Conservation (phyloP, 2,329 filamentous ascomycete genomes). For the Alternaria metachromatica region DNA sequence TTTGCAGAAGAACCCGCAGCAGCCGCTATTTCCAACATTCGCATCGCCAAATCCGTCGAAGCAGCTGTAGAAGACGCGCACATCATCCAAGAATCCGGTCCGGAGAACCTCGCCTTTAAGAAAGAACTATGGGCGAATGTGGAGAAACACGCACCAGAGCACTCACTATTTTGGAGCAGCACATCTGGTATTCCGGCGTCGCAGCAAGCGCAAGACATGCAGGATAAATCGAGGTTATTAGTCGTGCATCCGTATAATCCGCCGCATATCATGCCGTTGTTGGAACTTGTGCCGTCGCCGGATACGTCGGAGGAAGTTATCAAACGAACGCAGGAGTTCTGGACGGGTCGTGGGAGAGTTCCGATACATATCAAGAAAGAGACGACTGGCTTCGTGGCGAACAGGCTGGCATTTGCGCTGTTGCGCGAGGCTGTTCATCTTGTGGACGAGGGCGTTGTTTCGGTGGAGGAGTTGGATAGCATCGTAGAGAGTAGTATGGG, state of each 20-base stretch:
- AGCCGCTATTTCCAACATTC: constrained; percentile 43
- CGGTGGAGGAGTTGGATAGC: constrained; percentile 60
- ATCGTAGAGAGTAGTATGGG: constrained; percentile 48
- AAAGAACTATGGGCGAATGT: constrained; percentile 59
- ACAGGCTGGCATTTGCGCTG: constrained; percentile 64
- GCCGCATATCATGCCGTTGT: constrained; percentile 66
- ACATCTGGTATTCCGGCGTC: constrained; percentile 65
- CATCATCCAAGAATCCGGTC: constrained; percentile 67
- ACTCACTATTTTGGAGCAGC: constrained; percentile 63
- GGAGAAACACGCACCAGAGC: constrained; percentile 52
- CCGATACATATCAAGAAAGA: constrained; percentile 62
- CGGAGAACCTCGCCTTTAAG: constrained; percentile 62
- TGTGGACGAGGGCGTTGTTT: constrained; percentile 60
- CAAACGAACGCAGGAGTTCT: constrained; percentile 55
- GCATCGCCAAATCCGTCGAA: constrained; percentile 39
- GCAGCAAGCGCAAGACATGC: constrained; percentile 54
- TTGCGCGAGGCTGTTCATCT: constrained; percentile 63
- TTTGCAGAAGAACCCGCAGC: constrained; percentile 29
- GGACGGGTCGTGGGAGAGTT: constrained; percentile 49
- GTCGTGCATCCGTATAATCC: constrained; percentile 69
- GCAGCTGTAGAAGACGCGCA: constrained; percentile 55
- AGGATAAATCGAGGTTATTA: constrained; percentile 54
- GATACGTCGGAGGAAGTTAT: constrained; percentile 50
- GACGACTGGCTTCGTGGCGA: constrained; percentile 64
- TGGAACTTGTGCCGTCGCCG: constrained; percentile 63